Conservation (phyloP, 805 yeast species). For the Starmerella riodocensis region DNA sequence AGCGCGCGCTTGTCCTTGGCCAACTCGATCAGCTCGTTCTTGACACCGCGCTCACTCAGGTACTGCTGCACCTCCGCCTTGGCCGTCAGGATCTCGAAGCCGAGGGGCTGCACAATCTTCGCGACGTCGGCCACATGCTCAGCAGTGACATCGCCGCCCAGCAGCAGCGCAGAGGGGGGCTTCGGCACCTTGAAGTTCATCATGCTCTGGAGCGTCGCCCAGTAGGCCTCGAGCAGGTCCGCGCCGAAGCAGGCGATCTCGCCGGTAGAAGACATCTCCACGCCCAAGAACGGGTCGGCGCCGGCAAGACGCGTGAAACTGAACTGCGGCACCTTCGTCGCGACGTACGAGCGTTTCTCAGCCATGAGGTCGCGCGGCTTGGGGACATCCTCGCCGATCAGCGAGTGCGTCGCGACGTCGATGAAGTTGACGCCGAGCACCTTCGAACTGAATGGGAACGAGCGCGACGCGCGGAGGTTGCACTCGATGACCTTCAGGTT, state of each 20-base stretch:
- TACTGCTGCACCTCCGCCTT: conserved; percentile 59
- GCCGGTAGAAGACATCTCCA: conserved; percentile 98
- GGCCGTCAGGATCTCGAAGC: conserved; percentile 73
- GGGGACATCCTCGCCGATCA: conserved; percentile 52
- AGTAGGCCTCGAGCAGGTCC: conserved; percentile 78
- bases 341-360: conserved; percentile 64
- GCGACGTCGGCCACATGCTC: conserved; percentile 66
- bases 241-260: conserved; percentile 95
- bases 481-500: conserved; percentile 97
- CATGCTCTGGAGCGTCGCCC: conserved; percentile 93
- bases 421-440: conserved; percentile 90
- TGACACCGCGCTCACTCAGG: conserved; percentile 34
- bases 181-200: conserved; percentile 92
- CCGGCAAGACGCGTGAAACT: conserved; percentile 97
- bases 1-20: conserved; percentile 89
- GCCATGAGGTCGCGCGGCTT: conserved; percentile 83
- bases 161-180: conserved; percentile 78
- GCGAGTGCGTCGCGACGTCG: conserved; percentile 83
- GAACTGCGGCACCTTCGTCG: conserved; percentile 96
- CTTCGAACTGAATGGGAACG: conserved; percentile 97
- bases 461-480: conserved; percentile 95
- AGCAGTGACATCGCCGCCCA: conserved; percentile 83
- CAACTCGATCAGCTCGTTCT: conserved; percentile 63
- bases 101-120: conserved; percentile 49
- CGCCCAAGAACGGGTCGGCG: conserved; percentile 98